A percentile compares a stretch with the other conserved stretches of the same genome.
Conservation (phyloP, 805 yeast genomes). For the Yueomyces sinensis region DNA sequence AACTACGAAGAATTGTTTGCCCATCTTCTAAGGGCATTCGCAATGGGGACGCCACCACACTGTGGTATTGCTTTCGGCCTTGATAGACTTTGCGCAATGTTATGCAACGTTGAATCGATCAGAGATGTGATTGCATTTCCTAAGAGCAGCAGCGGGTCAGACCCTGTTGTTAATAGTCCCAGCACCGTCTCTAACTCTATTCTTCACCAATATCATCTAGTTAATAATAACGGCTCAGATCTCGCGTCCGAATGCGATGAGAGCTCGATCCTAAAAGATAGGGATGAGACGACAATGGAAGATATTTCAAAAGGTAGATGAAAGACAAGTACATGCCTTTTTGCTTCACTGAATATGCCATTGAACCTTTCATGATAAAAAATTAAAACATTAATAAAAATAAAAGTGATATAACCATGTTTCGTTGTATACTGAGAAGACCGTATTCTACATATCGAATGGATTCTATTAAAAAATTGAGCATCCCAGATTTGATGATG, state of each 20-base stretch:
- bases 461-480: background rate
- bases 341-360: too few species aligned
- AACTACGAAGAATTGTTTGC: slow-evolving; percentile 62
- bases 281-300: too few species aligned
- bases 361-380: too few species aligned
- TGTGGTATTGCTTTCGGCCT: slow-evolving; percentile 95
- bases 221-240: too few species aligned
- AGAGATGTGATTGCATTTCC: slow-evolving; percentile 96
- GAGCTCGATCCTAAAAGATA: too few species aligned
- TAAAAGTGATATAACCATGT: too few species aligned
- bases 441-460: background rate
- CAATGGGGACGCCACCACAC: slow-evolving; percentile 95
- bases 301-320: too few species aligned
- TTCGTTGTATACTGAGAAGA: too few species aligned
- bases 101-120: slow-evolving; percentile 62
- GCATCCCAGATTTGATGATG: slow-evolving; percentile 27
- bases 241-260: too few species aligned
- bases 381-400: too few species aligned
- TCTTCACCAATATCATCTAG: slow-evolving; percentile 38
- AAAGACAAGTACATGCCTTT: too few species aligned
- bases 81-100: slow-evolving; percentile 86
- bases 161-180: slow-evolving; percentile 82
- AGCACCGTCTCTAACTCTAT: slow-evolving; percentile 40
- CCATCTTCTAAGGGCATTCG: slow-evolving; percentile 69
- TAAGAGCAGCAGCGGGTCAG: slow-evolving; percentile 78